Percentiles rank a stretch among this genome's conserved stretches.
Evolutionary conservation across 1,139 yeast genomes (phyloP).

Genomic region (Scheffersomyces stambukii): DNA sequence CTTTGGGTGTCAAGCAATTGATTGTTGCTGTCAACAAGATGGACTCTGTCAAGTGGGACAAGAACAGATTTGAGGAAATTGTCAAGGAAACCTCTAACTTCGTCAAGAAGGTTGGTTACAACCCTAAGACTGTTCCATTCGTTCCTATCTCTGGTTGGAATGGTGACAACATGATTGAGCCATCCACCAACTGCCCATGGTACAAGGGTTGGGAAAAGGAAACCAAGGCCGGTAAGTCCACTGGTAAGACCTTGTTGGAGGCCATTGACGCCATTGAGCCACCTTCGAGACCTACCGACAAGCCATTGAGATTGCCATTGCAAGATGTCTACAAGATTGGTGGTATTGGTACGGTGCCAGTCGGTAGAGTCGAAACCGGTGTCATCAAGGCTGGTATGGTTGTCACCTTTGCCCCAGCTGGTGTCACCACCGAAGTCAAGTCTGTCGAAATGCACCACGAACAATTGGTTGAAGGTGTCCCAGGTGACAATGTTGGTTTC

Average conservation of each 20-base stretch:
- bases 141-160: constrained; percentile 93
- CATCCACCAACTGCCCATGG: constrained; percentile 82
- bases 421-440: constrained; percentile 90
- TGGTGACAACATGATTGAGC: constrained; percentile 91
- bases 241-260: constrained; percentile 85
- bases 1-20: constrained; percentile 86
- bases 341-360: constrained; percentile 93
- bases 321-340: constrained; percentile 93
- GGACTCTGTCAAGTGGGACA: constrained; percentile 88
- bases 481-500: constrained; percentile 96
- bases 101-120: constrained; percentile 92
- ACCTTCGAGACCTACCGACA: constrained; percentile 81
- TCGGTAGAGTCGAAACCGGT: constrained; percentile 94
- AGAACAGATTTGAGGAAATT: constrained; percentile 76
- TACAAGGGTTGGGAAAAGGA: constrained; percentile 90
- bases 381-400: constrained; percentile 88
- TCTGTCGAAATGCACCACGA: constrained; percentile 95
- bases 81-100: constrained; percentile 81
- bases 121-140: constrained; percentile 89
- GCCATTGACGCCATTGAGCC: constrained; percentile 86
- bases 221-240: constrained; percentile 72
- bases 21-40: constrained; percentile 91
- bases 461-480: constrained; percentile 77
- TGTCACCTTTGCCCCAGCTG: constrained; percentile 87
- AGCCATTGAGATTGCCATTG: constrained; percentile 88